These are phyloP conservation scores for Escallonia herrerae DNA, from an alignment of 129 eudicot genomes.

Conservation along the genomic window DNA sequence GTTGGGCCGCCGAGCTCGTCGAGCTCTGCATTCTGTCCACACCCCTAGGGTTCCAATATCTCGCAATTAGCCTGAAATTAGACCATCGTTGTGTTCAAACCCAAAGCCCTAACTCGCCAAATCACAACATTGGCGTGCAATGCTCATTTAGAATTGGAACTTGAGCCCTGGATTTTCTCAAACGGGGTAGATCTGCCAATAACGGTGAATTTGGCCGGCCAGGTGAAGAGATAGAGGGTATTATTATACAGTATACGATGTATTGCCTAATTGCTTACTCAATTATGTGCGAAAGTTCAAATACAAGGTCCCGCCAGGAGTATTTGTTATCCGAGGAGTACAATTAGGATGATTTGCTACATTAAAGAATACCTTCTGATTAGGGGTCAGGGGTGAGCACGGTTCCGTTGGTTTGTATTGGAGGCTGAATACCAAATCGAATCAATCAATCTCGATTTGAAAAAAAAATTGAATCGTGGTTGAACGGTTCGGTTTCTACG, in stretches of 20 bases:
- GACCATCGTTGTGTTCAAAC: neutral
- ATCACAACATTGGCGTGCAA: neutral
- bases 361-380: no score
- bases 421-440: no score
- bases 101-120: neutral
- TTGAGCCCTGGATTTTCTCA: conserved; percentile 10
- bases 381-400: no score
- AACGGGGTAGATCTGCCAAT: conserved; percentile 18
- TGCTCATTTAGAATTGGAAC: conserved; percentile 2
- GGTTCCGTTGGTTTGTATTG: no score
- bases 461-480: no score
- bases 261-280: neutral
- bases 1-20: conserved; percentile 49
- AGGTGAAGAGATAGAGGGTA: neutral
- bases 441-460: no score
- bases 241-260: neutral
- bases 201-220: conserved; percentile 26
- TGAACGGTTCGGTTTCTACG: no score
- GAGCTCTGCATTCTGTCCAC: conserved; percentile 50
- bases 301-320: conserved; percentile 5
- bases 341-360: no score
- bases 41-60: neutral
- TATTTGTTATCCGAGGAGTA: no score
- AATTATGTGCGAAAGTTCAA: neutral
- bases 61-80: conserved; percentile 1